These are phyloP conservation scores for Arthroderma sp. DNA, from an alignment of 2,329 filamentous ascomycete species.

Conservation along the genomic window DNA sequence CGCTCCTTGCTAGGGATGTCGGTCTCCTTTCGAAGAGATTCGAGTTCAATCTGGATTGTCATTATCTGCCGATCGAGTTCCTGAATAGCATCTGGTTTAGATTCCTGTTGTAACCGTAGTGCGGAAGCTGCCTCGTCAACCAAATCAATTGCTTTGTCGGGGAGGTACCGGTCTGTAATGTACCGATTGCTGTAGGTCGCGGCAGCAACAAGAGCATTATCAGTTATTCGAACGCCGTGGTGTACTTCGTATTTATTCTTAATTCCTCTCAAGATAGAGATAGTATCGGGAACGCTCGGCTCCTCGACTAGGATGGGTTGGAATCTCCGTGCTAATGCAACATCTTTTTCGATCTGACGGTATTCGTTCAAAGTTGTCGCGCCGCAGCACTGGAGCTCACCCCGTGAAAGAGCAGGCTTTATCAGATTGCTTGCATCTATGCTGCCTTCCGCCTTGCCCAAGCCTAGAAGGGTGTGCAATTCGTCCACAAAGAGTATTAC, in stretches of 20 bases:
- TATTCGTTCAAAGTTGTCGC: constrained; percentile 92
- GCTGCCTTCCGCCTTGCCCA: constrained; percentile 90
- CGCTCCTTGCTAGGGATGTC: constrained; percentile 81
- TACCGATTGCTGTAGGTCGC: constrained; percentile 90
- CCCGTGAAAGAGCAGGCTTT: constrained; percentile 84
- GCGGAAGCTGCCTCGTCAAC: constrained; percentile 93
- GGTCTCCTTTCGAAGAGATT: constrained; percentile 85
- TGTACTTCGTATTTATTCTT: constrained; percentile 97
- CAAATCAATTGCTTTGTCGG: constrained; percentile 92
- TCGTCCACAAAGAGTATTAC: constrained; percentile 95
- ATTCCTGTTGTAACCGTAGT: constrained; percentile 84
- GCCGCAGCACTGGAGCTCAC: constrained; percentile 88
- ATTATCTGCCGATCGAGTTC: constrained; percentile 87
- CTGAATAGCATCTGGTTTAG: constrained; percentile 89
- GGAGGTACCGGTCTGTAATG: constrained; percentile 88
- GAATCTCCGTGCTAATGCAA: constrained; percentile 79
- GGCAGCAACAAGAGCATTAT: constrained; percentile 80
- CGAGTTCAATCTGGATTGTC: constrained; percentile 93
- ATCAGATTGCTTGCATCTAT: constrained; percentile 92
- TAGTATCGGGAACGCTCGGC: constrained; percentile 79
- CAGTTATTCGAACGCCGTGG: constrained; percentile 88
- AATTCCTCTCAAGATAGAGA: constrained; percentile 89
- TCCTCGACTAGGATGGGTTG: constrained; percentile 92
- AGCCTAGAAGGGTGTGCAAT: constrained; percentile 75
- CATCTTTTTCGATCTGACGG: constrained; percentile 87